Percentiles rank a stretch among this genome's conserved stretches.
phyloP scores from a whole-genome alignment of 176 grass and related monocot genomes.

The Musa troglodytarum region DNA sequence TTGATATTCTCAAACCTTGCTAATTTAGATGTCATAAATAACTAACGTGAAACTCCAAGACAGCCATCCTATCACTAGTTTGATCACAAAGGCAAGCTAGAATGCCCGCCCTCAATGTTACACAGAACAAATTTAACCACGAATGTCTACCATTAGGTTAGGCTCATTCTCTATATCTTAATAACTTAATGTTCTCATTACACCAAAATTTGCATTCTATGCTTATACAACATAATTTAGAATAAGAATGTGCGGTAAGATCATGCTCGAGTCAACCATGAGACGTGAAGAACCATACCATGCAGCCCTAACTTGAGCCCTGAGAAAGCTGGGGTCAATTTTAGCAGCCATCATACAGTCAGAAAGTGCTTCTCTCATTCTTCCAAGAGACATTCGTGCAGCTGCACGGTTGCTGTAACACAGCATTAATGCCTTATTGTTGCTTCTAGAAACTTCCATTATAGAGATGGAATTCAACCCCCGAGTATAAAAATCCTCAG shows the following conservation, averaged over 20 bases:
- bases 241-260: neutral
- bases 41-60: no score
- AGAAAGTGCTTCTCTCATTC: slow-evolving; percentile 71
- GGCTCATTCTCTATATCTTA: neutral
- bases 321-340: slow-evolving; percentile 70
- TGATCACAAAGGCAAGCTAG: no score
- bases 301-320: slow-evolving; percentile 70
- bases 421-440: slow-evolving; percentile 53
- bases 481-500: slow-evolving; percentile 70
- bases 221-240: neutral
- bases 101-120: no score
- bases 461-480: slow-evolving; percentile 65
- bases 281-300: slow-evolving; percentile 49
- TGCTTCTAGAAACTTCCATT: slow-evolving; percentile 31
- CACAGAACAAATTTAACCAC: neutral
- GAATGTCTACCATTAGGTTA: no score
- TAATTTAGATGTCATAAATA: no score
- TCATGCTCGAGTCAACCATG: neutral
- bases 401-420: slow-evolving; percentile 96
- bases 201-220: neutral
- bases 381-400: slow-evolving; percentile 80
- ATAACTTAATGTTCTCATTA: neutral
- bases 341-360: slow-evolving; percentile 56
- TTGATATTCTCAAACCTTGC: no score
- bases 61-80: no score